Base-by-base conservation (phyloP, 2,329 filamentous ascomycete species). In the Periconia digitata region DNA sequence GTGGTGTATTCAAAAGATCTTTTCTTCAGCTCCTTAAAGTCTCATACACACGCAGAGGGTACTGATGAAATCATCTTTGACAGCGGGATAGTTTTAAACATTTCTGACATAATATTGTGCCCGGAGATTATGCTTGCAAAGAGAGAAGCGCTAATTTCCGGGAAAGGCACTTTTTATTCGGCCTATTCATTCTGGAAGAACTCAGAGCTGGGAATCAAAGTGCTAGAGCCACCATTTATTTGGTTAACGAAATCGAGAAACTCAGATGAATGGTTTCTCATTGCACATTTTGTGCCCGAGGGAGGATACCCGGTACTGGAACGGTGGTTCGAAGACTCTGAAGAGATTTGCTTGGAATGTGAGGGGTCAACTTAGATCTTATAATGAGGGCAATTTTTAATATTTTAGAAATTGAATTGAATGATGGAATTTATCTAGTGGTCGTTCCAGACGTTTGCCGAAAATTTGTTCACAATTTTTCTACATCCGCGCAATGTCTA, bases 121-220 rank as follows among this genome's bases (percentile, higher is more conserved):
- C 34, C 43, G 38, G 16, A 44, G 43, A 44, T 44, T 38, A 34
- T 44, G 32, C 22, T 34, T 29, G 21, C 22, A 44, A 44, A 44
- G n/a, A 44, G n/a, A 16, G 2, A 44, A 34, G 38, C 24, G 43
- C 34, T 44, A 44, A n/a, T 44, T 8, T 44, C 38, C 38, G 18
- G 38, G 38, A 15, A 20, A 44, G 43, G 34, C 34, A 44, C 34
- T 27, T 20, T 44, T 38, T 20, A 22, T 44, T 44, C 43, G 34
- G 38, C n/a, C 38, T 44, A 44, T 44, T 44, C 20, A 16, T 44
- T 44, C 43, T 44, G 15, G 43, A 44, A 44, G 43, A 44, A 34
- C 34, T 18, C 43, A 27, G 34, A 44, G 20, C 38, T 27, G 18
- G 16, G n/a, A 44, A 32, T 44, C 8, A 44, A 18, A 34, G 34